These are phyloP conservation scores for Leishmania aethiopica DNA, from an alignment of 208 protist species.

Conservation along the genomic window DNA sequence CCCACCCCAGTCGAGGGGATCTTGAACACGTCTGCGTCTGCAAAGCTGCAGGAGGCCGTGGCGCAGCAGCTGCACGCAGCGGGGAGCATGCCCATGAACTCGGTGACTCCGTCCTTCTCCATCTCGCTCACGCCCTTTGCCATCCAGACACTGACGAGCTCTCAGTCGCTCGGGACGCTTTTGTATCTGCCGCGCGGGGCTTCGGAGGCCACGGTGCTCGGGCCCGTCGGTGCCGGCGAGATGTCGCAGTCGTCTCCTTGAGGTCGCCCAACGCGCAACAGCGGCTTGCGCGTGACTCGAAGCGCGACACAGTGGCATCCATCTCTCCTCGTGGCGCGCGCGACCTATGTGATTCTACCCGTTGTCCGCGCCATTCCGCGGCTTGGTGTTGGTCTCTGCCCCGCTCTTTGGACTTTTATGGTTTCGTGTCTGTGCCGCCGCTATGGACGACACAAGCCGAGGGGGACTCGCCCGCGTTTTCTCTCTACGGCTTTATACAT, in stretches of 20 bases:
- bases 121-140: conserved; percentile 28
- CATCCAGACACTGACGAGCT: conserved; percentile 19
- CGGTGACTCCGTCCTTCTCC: conserved; percentile 18
- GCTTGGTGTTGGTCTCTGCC: not conserved
- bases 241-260: not conserved
- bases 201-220: conserved; percentile 22
- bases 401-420: not conserved
- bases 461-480: too few species aligned
- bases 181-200: conserved; percentile 28
- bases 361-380: not conserved
- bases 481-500: too few species aligned
- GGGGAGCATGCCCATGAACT: not conserved
- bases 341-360: not conserved
- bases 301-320: not conserved
- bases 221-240: conserved; percentile 15
- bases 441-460: not conserved
- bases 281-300: not conserved
- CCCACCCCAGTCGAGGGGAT: not conserved
- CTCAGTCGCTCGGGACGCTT: conserved; percentile 24
- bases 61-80: conserved; percentile 8
- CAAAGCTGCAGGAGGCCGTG: conserved; percentile 13
- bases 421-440: not conserved
- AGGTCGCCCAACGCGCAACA: not conserved
- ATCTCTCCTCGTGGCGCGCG: not conserved
- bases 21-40: conserved; percentile 2